Base-by-base conservation (phyloP, 2,329 filamentous ascomycete genomes). In the Botrytis medusae region DNA sequence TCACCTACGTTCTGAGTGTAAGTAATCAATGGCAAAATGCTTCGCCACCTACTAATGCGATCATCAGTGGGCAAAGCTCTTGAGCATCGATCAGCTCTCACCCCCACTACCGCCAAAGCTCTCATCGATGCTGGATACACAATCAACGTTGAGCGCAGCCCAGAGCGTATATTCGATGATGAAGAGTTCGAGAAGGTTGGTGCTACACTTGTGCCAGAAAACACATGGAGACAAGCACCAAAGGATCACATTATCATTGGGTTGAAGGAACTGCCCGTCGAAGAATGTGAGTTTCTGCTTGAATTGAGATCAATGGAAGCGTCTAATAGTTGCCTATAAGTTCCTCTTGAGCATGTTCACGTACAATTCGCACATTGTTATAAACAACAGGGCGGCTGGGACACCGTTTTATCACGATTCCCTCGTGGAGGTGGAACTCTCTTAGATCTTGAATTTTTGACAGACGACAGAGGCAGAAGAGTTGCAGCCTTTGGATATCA, bases 391-490 rank as follows among this genome's bases (percentile, higher is more conserved):
- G 89, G 84, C 42, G 92, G 91, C 42, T 97, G 93, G 93, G 89
- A 93, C 73, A 87, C 88, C 60, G 92, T 94, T 9, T 89, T 97
- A n/a, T 87, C 90, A 73, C 88, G 95, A 72, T 98, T 94, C 82
- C 88, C 92, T 42, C 87, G 89, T 37, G 94, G 93, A 73, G 89
- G 90, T 72, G 93, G 93, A 77, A 91, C 89, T 0, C 88, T 98
- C 22, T 89, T 94, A 74, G 95, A 98, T 79, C 87, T 98, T 54
- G 95, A 97, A 81, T 98, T 97, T 82, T 86, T 98, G 54, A 88
- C 89, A 57, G 92, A 97, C 77, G 88, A 91, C 76, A 86, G 84
- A 44, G 92, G 92, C 54, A 86, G 92, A 64, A 85, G 93, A 75
- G 90, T 95, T 1, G 91, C 91, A 79, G 84, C 85, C 10, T 84